Base-by-base conservation (phyloP, 108 stramenopile genomes). In the Mediolabrus comicus region DNA sequence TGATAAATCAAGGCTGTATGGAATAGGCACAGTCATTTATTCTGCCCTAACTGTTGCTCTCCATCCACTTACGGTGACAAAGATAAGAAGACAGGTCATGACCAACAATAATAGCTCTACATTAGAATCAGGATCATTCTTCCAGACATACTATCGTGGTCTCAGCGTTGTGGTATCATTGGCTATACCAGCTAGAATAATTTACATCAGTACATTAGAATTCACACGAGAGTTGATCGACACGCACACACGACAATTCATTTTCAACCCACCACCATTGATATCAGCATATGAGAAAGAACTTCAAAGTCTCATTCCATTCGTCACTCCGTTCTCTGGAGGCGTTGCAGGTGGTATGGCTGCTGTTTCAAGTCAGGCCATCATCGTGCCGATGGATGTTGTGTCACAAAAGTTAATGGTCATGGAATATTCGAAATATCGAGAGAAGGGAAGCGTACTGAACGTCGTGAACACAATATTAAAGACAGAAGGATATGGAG, bases 371-470 rank as follows among this genome's bases (percentile, higher is more conserved):
- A 69, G 82, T 10, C 84, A 85, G 64, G 12, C 72, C 0, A 59
- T 85, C 13, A 82, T 80, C 10, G 84, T 85, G 2, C 84, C 84
- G 3, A 85, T 85, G 84, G 84, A 85, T 67, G 79, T 85, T 1
- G 72, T 85, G 41, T 80, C 82, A 13, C 84, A 85, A 65, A 75
- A 69, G 34, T 69, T 76, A 76, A 85, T 85, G 78, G 69, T 85
- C 0, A 69, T 74, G 69, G 68, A 73, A 25, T 33, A 54, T 43
- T 31, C 63, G 2, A 32, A 59, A 1, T 79, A 79, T 30, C 61
- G 17, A 36, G 0, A 39, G n/a, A 27, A 54, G n/a, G 73, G 77
- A 36, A 77, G 71, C 60, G 74, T 75, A 17, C 2, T 49, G 11
- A 41, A 58, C 11, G 79, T 83, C 0, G 58, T 53, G 13, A 66